These are phyloP conservation scores for Chlorella sp. DNA, from an alignment of 139 green algal species.

Conservation along the genomic window DNA sequence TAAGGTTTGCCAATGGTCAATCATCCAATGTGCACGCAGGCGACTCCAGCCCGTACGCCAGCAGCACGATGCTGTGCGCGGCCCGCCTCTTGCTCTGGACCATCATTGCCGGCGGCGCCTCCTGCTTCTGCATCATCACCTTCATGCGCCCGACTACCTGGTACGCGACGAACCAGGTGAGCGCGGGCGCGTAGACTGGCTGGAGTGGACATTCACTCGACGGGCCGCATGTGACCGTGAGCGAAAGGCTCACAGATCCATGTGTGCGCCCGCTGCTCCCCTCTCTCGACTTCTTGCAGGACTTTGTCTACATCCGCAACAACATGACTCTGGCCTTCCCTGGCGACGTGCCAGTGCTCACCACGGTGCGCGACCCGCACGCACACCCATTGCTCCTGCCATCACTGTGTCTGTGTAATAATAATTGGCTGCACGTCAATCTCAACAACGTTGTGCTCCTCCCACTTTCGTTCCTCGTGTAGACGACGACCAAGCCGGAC, in stretches of 20 bases:
- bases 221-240: not conserved
- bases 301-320: not conserved
- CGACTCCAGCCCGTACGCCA: no score
- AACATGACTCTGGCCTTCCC: not conserved
- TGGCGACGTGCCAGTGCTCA: not conserved
- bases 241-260: not conserved
- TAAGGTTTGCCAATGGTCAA: no score
- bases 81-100: no score
- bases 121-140: not conserved
- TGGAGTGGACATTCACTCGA: no score
- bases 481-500: not conserved
- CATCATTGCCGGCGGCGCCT: not conserved
- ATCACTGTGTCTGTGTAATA: not conserved
- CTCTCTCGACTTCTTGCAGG: not conserved
- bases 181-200: no score
- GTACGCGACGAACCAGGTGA: not conserved
- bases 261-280: not conserved
- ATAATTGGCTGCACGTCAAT: no score
- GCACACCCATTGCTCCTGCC: not conserved
- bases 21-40: no score
- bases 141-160: not conserved
- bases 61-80: no score
- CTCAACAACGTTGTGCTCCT: no score
- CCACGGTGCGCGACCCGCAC: not conserved
- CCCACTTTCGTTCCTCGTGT: not conserved